Conservation (phyloP, 2,329 filamentous ascomycete species). For the Cadophora sp. region DNA sequence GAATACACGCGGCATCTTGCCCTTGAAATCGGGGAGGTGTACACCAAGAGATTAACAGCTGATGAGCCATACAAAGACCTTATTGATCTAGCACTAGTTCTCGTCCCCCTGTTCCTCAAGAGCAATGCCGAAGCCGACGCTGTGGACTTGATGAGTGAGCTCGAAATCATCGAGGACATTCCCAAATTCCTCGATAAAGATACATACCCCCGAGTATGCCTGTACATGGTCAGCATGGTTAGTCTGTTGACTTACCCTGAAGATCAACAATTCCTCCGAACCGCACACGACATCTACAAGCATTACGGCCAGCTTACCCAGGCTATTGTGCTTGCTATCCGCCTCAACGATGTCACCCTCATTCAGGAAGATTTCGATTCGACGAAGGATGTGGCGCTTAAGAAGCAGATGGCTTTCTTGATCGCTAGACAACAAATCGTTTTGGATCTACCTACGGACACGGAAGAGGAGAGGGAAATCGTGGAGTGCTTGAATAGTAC, state of each 20-base stretch:
- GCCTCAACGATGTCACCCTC: slow-evolving; percentile 84
- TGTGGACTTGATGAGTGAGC: slow-evolving; percentile 93
- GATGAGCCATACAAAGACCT: slow-evolving; percentile 87
- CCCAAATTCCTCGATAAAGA: slow-evolving; percentile 90
- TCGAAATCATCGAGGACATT: slow-evolving; percentile 95
- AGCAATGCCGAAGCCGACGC: slow-evolving; percentile 98
- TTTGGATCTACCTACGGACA: slow-evolving; percentile 68
- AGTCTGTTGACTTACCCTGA: slow-evolving; percentile 97
- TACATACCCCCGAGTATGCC: slow-evolving; percentile 89
- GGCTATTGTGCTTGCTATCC: slow-evolving; percentile 92
- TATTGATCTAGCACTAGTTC: slow-evolving; percentile 79
- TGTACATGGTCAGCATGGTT: slow-evolving; percentile 99
- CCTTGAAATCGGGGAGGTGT: slow-evolving; percentile 94
- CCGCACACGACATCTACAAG: slow-evolving; percentile 92
- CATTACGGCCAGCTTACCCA: slow-evolving; percentile 92
- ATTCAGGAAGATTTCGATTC: slow-evolving; percentile 84
- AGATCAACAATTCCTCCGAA: slow-evolving; percentile 92
- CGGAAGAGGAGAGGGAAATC: slow-evolving; percentile 75
- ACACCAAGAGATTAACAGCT: slow-evolving; percentile 82
- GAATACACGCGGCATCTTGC: slow-evolving; percentile 97
- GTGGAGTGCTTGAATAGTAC: slow-evolving; percentile 87
- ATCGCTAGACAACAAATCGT: slow-evolving; percentile 91
- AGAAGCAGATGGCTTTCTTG: slow-evolving; percentile 94
- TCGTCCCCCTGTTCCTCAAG: slow-evolving; percentile 94
- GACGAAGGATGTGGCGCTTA: slow-evolving; percentile 80